Percentiles rank a stretch among this genome's conserved stretches.
Evolutionary conservation across 164 flowering plant species (phyloP).

Genomic region (Warburgia ugandensis): DNA sequence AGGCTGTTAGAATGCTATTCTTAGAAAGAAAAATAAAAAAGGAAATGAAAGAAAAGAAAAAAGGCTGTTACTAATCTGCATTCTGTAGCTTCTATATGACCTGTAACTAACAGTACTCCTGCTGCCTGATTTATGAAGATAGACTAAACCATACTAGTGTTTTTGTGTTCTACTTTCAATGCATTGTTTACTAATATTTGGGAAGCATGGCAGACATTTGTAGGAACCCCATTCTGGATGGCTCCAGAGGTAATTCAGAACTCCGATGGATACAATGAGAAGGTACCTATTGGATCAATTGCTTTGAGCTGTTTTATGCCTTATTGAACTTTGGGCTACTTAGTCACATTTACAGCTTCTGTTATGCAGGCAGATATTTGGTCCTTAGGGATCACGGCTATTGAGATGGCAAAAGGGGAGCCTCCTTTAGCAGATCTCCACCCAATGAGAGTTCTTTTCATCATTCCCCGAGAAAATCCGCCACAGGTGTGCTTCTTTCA

Average conservation of each 20-base stretch:
- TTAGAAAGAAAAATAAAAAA: no score
- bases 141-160: no score
- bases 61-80: no score
- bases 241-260: constrained; percentile 99
- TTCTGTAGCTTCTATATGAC: no score
- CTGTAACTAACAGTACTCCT: no score
- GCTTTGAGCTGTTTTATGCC: constrained; percentile 1
- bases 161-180: no score
- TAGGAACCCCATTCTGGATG: constrained; percentile 99
- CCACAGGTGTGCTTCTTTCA: constrained; percentile 63
- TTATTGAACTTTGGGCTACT: constrained; percentile 3
- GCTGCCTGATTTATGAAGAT: no score
- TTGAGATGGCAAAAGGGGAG: constrained; percentile 99
- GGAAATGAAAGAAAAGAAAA: no score
- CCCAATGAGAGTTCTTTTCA: constrained; percentile 99
- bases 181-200: neutral
- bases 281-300: constrained; percentile 35
- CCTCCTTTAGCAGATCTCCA: constrained; percentile 99
- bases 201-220: constrained; percentile 70
- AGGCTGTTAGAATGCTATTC: no score
- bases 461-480: constrained; percentile 96
- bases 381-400: constrained; percentile 97
- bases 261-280: constrained; percentile 95
- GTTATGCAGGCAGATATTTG: constrained; percentile 93
- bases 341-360: constrained; percentile 4